phyloP scores from a whole-genome alignment of 805 yeast genomes.

The Zygoascus flipseniorum region DNA sequence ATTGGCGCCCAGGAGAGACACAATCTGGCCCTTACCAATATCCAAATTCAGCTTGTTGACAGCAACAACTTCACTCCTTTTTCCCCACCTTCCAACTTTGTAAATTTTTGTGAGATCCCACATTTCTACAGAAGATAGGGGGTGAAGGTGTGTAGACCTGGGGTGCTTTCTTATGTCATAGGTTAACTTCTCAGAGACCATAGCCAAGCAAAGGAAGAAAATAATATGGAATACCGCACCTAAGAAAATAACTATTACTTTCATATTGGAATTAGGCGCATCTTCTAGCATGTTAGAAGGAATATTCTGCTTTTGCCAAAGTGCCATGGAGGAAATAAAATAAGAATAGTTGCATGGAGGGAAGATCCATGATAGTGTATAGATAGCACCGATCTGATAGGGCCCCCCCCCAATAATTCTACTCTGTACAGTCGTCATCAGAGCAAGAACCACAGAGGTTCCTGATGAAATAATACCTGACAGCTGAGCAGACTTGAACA shows the following conservation, averaged over 20 bases:
- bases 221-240: conserved; percentile 28
- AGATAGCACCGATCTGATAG: conserved; percentile 20
- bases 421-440: conserved; percentile 26
- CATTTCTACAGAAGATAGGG: conserved; percentile 16
- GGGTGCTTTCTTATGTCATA: conserved; percentile 20
- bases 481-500: conserved; percentile 26
- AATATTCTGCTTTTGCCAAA: conserved; percentile 21
- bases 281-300: conserved; percentile 19
- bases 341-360: conserved; percentile 30
- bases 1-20: conserved; percentile 30
- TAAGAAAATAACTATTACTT: conserved; percentile 22
- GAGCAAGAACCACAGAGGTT: conserved; percentile 24
- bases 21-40: conserved; percentile 26
- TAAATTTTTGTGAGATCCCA: conserved; percentile 21
- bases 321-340: conserved; percentile 25
- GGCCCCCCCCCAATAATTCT: conserved; percentile 18
- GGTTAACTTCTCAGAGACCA: conserved; percentile 19
- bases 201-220: conserved; percentile 21
- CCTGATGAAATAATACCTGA: conserved; percentile 29
- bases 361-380: conserved; percentile 25
- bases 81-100: conserved; percentile 5
- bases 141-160: conserved; percentile 4
- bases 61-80: conserved; percentile 20
- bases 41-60: conserved; percentile 23
- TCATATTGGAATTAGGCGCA: conserved; percentile 23